phyloP scores from a whole-genome alignment of 208 protist species.

The Acanthamoeba triangularis region DNA sequence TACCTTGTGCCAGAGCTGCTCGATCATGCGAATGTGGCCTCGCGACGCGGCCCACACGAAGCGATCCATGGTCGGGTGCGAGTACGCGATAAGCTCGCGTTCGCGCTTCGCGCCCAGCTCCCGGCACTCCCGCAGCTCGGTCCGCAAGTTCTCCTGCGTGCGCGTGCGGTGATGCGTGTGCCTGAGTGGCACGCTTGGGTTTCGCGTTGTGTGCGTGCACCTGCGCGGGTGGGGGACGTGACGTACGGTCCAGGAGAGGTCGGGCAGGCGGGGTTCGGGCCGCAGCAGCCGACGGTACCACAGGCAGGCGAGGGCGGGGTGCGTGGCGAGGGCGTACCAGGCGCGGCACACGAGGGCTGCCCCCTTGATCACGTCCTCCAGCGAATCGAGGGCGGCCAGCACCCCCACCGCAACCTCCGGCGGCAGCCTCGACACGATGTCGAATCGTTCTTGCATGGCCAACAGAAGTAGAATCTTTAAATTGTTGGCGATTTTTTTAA shows the following conservation, averaged over 20 bases:
- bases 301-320: not conserved
- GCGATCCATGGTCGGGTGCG: constrained; percentile 13
- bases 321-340: not conserved
- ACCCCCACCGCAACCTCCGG: not conserved
- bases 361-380: not conserved
- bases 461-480: too few relatives aligned
- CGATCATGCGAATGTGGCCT: constrained; percentile 20
- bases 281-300: constrained; percentile 18
- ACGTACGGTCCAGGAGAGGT: not conserved
- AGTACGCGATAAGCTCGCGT: not conserved
- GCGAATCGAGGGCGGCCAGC: not conserved
- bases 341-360: not conserved
- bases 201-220: not conserved
- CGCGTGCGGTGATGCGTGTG: too few relatives aligned
- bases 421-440: not conserved
- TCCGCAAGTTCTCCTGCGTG: not conserved
- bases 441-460: not conserved
- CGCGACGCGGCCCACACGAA: not conserved
- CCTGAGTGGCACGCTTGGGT: not conserved
- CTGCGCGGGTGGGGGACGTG: not conserved
- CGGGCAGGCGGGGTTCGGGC: not conserved
- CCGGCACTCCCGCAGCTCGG: not conserved
- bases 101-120: not conserved
- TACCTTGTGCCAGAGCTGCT: constrained; percentile 1
- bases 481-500: too few relatives aligned